Evolutionary conservation across 2,329 filamentous ascomycete species (phyloP).

Genomic region (Penicillium sp.): DNA sequence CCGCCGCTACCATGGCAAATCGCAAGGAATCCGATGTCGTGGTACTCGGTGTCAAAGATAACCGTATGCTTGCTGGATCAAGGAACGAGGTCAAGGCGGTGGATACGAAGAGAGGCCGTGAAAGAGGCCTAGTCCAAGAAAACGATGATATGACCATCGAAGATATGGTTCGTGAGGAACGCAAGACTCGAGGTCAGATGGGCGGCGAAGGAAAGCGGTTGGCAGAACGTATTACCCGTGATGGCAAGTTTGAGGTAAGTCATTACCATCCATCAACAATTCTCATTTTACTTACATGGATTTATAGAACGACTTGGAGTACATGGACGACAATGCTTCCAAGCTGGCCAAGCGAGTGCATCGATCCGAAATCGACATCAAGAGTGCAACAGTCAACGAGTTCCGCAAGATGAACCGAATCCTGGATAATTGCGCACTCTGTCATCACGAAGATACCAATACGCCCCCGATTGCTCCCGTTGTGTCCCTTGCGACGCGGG

Average conservation of each 20-base stretch:
- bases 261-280: no score
- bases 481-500: constrained; percentile 78
- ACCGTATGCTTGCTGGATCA: constrained; percentile 77
- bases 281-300: constrained; percentile 12
- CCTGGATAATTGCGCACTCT: constrained; percentile 84
- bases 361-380: constrained; percentile 82
- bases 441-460: constrained; percentile 81
- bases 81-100: constrained; percentile 73
- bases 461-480: constrained; percentile 79
- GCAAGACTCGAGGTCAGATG: constrained; percentile 72
- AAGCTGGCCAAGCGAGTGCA: constrained; percentile 85
- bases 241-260: constrained; percentile 74
- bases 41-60: constrained; percentile 84
- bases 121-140: constrained; percentile 80
- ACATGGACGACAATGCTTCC: constrained; percentile 93
- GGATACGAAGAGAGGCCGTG: constrained; percentile 75
- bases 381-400: constrained; percentile 80
- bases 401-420: constrained; percentile 87
- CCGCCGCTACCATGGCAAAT: constrained; percentile 61
- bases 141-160: constrained; percentile 96
- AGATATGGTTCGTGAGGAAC: constrained; percentile 95
- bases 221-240: constrained; percentile 91
- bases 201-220: constrained; percentile 79
- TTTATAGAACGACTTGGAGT: constrained; percentile 75
- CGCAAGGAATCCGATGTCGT: constrained; percentile 65